phyloP scores from a whole-genome alignment of 2,329 filamentous ascomycete genomes.

The Exophiala phaeomuriformis region DNA sequence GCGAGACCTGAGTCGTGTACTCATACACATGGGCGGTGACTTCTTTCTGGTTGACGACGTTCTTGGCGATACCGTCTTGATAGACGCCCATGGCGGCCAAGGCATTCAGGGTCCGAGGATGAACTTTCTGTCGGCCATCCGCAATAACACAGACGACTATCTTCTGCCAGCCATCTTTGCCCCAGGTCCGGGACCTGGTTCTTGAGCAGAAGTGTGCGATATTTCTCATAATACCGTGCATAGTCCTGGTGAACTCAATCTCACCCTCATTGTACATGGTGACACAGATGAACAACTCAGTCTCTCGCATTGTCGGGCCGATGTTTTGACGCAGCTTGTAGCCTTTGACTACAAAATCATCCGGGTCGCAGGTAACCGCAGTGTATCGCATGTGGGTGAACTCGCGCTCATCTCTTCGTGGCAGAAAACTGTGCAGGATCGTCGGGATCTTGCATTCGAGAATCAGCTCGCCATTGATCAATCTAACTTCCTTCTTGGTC shows the following conservation, averaged over 20 bases:
- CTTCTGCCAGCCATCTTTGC: constrained; percentile 96
- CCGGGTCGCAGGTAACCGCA: constrained; percentile 94
- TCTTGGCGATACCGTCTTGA: constrained; percentile 97
- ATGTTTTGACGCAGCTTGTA: constrained; percentile 93
- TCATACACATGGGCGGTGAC: constrained; percentile 97
- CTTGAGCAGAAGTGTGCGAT: constrained; percentile 93
- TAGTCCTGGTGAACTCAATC: constrained; percentile 90
- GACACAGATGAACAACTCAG: constrained; percentile 90
- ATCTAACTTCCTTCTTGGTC: constrained; percentile 84
- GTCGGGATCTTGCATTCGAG: constrained; percentile 99
- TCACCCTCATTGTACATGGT: constrained; percentile 99
- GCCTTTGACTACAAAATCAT: constrained; percentile 80
- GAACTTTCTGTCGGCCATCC: constrained; percentile 87
- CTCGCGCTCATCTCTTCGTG: constrained; percentile 83
- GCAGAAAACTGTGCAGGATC: constrained; percentile 93
- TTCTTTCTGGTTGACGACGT: constrained; percentile 90
- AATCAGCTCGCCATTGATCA: constrained; percentile 96
- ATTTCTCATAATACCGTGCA: constrained; percentile 98
- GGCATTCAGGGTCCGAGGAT: constrained; percentile 86
- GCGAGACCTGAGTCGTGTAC: constrained; percentile 94
- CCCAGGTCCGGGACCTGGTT: constrained; percentile 89
- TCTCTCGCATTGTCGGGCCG: constrained; percentile 74
- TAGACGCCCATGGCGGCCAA: constrained; percentile 96
- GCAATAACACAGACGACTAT: constrained; percentile 97
- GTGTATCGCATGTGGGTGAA: constrained; percentile 99